These are phyloP conservation scores for Colletotrichum lindemuthianum DNA, from an alignment of 2,329 filamentous ascomycete genomes.

Conservation along the genomic window DNA sequence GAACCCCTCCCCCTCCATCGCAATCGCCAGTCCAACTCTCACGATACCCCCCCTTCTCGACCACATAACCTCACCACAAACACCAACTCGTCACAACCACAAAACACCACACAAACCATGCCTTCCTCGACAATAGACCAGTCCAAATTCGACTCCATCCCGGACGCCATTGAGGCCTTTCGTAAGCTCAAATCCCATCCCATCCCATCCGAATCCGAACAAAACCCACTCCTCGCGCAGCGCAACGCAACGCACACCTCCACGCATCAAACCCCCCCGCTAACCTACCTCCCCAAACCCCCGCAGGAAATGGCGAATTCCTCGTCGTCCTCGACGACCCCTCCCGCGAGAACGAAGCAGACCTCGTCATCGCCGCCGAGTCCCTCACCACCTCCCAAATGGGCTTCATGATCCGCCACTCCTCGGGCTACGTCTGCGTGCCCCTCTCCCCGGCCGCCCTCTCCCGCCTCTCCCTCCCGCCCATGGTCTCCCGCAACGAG, in stretches of 20 bases:
- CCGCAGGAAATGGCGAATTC: constrained; percentile 82
- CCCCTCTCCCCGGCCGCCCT: constrained; percentile 79
- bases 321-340: constrained; percentile 94
- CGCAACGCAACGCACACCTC: constrained; percentile 18
- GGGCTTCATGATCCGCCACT: constrained; percentile 94
- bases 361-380: constrained; percentile 93
- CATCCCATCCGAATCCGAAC: not conserved
- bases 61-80: constrained; percentile 6
- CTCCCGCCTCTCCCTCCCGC: constrained; percentile 78
- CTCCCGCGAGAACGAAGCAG: constrained; percentile 95
- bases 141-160: constrained; percentile 71
- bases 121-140: constrained; percentile 60
- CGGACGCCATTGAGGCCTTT: constrained; percentile 71
- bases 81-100: not conserved
- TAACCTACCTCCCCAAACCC: not conserved
- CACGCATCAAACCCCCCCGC: not conserved
- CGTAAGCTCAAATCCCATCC: constrained; percentile 54
- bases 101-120: constrained; percentile 50
- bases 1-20: not conserved
- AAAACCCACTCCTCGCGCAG: constrained; percentile 11
- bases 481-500: constrained; percentile 81
- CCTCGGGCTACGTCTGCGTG: constrained; percentile 90
- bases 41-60: not conserved
- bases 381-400: constrained; percentile 88
- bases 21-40: not conserved